Conservation (phyloP, 2,329 filamentous ascomycete genomes). For the Leptographium lundbergii region DNA sequence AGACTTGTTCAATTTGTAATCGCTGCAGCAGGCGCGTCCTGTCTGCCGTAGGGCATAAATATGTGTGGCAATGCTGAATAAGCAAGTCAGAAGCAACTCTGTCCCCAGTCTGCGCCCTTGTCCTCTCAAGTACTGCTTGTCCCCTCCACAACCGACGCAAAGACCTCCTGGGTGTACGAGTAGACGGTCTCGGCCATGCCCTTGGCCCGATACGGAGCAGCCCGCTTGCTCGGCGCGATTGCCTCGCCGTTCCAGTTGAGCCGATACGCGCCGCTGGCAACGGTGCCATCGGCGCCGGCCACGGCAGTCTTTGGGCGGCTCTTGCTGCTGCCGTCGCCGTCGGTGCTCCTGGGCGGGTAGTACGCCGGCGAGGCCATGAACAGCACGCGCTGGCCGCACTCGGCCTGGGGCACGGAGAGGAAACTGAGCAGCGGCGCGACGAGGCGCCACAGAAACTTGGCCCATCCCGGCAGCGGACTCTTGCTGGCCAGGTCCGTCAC, state of each 20-base stretch:
- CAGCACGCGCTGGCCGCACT: conserved; percentile 3
- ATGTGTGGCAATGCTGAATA: too few relatives aligned
- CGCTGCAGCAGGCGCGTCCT: neutral
- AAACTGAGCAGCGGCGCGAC: neutral
- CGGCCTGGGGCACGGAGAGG: neutral
- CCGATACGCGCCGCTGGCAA: conserved; percentile 7
- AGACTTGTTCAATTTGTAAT: neutral
- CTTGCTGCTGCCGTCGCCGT: neutral
- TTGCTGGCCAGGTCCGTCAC: neutral
- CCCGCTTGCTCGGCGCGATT: neutral
- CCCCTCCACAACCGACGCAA: neutral
- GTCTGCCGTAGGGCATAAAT: neutral
- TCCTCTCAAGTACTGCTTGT: neutral
- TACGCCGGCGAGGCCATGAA: neutral
- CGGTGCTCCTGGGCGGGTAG: neutral
- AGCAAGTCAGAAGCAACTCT: neutral
- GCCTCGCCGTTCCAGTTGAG: neutral
- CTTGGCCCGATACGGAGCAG: neutral
- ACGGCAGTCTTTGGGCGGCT: neutral
- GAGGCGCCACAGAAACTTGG: neutral
- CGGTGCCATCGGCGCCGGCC: neutral
- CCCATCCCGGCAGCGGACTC: conserved; percentile 1
- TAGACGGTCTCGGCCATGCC: conserved; percentile 3
- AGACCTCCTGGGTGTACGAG: conserved; percentile 3
- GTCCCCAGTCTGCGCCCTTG: neutral